These are phyloP conservation scores for Diplodia intermedia DNA, from an alignment of 2,329 filamentous ascomycete species.

Conservation along the genomic window DNA sequence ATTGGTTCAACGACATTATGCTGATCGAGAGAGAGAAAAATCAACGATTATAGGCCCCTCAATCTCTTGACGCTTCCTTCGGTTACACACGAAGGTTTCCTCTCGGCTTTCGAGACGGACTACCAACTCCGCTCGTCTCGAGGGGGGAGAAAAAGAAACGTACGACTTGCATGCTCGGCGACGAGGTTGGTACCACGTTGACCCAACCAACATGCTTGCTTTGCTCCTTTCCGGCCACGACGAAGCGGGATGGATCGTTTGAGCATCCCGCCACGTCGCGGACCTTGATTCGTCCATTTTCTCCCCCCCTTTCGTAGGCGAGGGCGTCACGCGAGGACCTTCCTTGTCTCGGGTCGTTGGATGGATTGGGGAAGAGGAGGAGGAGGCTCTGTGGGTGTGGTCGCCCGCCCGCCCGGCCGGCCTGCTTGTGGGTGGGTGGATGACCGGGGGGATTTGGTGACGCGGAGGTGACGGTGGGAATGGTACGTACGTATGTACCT, in stretches of 20 bases:
- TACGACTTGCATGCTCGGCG: neutral
- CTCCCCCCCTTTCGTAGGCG: neutral
- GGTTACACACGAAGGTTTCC: neutral
- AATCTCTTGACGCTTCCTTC: neutral
- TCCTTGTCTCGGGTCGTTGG: neutral
- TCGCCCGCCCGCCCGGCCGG: neutral
- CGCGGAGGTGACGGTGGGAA: neutral
- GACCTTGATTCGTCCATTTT: neutral
- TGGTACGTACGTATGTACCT: neutral
- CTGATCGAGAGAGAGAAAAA: neutral
- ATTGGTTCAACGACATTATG: neutral
- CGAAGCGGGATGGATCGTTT: neutral
- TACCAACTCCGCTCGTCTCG: neutral
- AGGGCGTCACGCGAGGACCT: neutral
- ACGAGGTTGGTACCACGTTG: slow-evolving; percentile 17
- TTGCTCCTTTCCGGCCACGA: neutral
- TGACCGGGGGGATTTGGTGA: neutral
- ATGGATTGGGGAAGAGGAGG: neutral
- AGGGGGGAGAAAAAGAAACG: neutral
- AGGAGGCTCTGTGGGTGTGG: neutral
- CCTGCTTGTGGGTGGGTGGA: neutral
- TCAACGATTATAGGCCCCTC: neutral
- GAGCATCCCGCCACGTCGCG: neutral
- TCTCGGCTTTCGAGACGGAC: neutral
- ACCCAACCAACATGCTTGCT: neutral